phyloP scores from a whole-genome alignment of 2,329 filamentous ascomycete genomes.

The Pseudopithomyces maydicus region DNA sequence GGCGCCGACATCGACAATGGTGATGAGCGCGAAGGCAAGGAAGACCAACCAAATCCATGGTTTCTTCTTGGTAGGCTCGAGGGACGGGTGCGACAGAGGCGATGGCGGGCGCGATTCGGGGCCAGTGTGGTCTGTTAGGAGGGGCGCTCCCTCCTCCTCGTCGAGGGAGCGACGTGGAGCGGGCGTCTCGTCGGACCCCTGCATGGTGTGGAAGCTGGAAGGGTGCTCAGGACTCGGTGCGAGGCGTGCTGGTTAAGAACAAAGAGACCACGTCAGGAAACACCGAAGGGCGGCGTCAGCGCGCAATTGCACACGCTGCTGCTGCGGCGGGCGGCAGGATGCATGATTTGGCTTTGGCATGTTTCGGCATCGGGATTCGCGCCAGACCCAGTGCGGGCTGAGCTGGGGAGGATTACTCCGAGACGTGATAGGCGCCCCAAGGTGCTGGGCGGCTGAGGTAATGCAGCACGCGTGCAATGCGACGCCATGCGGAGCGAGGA shows the following conservation, averaged over 20 bases:
- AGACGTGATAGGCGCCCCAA: not conserved
- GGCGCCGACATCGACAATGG: conserved; percentile 53
- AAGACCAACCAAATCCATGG: conserved; percentile 37
- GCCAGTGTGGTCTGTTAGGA: not conserved
- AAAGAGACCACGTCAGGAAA: conserved; percentile 5
- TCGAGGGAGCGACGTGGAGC: conserved; percentile 1
- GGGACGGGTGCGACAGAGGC: conserved; percentile 13
- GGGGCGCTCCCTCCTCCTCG: conserved; percentile 6
- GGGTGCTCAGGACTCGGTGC: no score
- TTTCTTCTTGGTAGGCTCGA: conserved; percentile 23
- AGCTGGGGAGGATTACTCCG: not conserved
- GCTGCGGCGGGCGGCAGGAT: conserved; percentile 1
- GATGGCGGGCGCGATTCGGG: conserved; percentile 8
- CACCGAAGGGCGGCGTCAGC: not conserved
- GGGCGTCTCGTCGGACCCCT: not conserved
- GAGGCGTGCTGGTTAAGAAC: not conserved
- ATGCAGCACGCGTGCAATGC: not conserved
- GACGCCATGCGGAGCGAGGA: not conserved
- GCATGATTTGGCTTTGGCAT: not conserved
- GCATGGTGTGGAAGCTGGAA: not conserved
- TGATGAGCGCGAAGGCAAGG: conserved; percentile 49
- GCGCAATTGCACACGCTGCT: conserved; percentile 2
- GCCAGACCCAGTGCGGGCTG: not conserved
- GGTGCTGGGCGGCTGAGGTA: conserved; percentile 3
- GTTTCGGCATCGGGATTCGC: conserved; percentile 6